These are phyloP conservation scores for Carex cristatella DNA, from an alignment of 176 grass and related monocot genomes.

Conservation along the genomic window DNA sequence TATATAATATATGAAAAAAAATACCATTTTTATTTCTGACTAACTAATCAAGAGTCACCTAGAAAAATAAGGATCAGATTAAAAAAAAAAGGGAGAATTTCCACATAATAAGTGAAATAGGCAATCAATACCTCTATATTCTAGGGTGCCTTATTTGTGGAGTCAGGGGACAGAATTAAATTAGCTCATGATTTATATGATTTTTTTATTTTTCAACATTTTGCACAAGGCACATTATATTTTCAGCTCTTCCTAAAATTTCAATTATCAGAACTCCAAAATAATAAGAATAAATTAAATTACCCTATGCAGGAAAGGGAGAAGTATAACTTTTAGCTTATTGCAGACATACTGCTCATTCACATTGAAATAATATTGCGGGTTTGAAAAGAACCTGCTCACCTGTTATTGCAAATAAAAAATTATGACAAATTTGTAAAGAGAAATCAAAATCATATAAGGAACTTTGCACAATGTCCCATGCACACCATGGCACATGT, in stretches of 20 bases:
- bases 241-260: background rate
- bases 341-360: slow-evolving; percentile 91
- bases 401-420: slow-evolving; percentile 44
- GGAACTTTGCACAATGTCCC: background rate
- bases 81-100: background rate
- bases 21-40: no score
- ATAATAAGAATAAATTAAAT: slow-evolving; percentile 10
- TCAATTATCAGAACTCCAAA: background rate
- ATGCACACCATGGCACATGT: background rate
- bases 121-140: background rate
- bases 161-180: background rate
- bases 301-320: slow-evolving; percentile 91
- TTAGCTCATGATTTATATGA: background rate
- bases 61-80: background rate
- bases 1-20: no score
- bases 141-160: background rate
- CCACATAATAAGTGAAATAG: background rate
- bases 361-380: slow-evolving; percentile 95
- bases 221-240: background rate
- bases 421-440: background rate
- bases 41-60: no score
- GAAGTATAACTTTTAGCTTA: slow-evolving; percentile 82
- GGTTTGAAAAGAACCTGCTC: slow-evolving; percentile 69
- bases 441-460: background rate
- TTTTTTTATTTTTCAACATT: background rate